Conservation (phyloP, 768 basidiomycete species). For the Trametes villosa region DNA sequence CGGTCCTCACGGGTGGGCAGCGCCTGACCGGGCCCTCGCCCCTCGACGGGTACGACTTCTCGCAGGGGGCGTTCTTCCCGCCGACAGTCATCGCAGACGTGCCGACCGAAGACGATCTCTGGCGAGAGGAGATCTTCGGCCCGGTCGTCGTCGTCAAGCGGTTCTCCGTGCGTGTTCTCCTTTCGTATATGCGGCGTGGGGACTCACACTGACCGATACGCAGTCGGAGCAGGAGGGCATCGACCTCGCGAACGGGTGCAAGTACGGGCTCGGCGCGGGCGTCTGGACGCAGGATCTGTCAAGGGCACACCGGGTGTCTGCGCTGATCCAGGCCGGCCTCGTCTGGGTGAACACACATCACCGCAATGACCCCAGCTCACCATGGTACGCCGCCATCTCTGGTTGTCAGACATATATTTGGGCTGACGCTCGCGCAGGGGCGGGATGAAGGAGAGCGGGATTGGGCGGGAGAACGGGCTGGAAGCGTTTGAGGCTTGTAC, state of each 20-base stretch:
- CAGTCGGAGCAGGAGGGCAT: conserved; percentile 69
- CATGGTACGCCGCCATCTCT: conserved; percentile 59
- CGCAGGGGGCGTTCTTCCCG: conserved; percentile 74
- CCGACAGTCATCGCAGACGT: conserved; percentile 76
- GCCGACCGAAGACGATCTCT: conserved; percentile 60
- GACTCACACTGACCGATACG: conserved; percentile 10
- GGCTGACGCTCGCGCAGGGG: conserved; percentile 53
- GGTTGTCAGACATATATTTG: not conserved
- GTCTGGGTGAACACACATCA: conserved; percentile 93
- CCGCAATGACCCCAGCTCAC: conserved; percentile 86
- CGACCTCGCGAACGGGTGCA: conserved; percentile 70
- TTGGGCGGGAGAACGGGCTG: conserved; percentile 84
- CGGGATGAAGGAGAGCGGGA: conserved; percentile 89
- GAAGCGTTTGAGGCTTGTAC: conserved; percentile 81
- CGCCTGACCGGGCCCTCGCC: conserved; percentile 64
- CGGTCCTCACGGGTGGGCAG: conserved; percentile 64
- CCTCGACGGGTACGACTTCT: conserved; percentile 75
- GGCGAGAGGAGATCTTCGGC: conserved; percentile 86
- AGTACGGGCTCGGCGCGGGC: conserved; percentile 81
- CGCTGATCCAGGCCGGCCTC: conserved; percentile 70
- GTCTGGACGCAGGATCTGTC: conserved; percentile 81
- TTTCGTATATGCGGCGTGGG: not conserved
- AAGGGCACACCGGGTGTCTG: conserved; percentile 74
- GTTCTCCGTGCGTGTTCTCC: conserved; percentile 45
- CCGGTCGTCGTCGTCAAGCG: conserved; percentile 76